Conservation (phyloP, 2,329 filamentous ascomycete genomes). For the Scortechinia acanthostroma region DNA sequence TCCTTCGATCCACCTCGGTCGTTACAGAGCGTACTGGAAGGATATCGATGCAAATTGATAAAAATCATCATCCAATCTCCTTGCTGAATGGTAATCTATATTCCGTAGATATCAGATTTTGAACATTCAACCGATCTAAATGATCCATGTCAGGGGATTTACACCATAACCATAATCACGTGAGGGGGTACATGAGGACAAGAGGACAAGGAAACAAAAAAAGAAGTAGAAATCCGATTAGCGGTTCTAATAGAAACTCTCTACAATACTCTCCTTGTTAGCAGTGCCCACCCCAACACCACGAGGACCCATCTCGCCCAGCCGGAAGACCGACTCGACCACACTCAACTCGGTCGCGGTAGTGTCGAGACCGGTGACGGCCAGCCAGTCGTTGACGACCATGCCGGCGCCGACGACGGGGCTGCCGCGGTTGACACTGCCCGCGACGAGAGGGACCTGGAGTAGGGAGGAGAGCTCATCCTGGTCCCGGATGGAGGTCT, state of each 20-base stretch:
- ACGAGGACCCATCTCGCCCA: constrained; percentile 54
- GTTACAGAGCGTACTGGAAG: no score
- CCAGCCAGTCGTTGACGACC: constrained; percentile 97
- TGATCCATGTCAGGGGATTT: no score
- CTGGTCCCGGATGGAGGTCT: constrained; percentile 94
- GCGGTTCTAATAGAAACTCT: not conserved
- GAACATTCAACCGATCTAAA: no score
- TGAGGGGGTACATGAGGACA: no score
- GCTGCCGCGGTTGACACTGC: constrained; percentile 85
- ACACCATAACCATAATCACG: no score
- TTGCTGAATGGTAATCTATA: no score
- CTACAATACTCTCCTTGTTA: constrained; percentile 2
- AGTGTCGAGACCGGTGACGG: constrained; percentile 85
- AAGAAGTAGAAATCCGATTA: not conserved
- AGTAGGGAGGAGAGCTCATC: constrained; percentile 90
- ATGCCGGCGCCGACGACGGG: constrained; percentile 93
- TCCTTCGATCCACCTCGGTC: no score
- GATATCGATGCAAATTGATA: no score
- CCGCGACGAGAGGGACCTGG: constrained; percentile 91
- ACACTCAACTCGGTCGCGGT: constrained; percentile 97
- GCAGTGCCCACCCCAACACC: not conserved
- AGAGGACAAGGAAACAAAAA: constrained; percentile 1
- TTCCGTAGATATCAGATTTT: no score
- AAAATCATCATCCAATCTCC: no score
- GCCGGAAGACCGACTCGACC: constrained; percentile 88